Evolutionary conservation across 2,329 filamentous ascomycete species (phyloP), one percentile per base, ranked within the genome.

Genomic region (Calonectria crousiana): DNA sequence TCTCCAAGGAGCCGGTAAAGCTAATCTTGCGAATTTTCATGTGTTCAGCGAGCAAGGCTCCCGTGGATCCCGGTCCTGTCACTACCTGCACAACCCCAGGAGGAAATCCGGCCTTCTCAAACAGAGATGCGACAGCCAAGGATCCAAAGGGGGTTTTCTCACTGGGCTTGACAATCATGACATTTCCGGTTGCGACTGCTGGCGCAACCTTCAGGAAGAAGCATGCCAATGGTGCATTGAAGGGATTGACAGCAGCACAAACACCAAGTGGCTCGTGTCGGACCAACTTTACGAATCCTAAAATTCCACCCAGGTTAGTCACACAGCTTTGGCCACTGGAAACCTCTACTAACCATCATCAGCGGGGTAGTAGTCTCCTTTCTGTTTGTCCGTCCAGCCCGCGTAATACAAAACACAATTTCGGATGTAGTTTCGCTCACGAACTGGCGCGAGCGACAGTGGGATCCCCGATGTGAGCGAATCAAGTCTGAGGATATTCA

Each of bases 1-100:
- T 92, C 0, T 85, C 85, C 51, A 86, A 89, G 18, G 89, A 91
- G 14, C 91, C 91, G 0, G 91, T 93, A 83, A 93, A 93, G 78
- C 86, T 87, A 82, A 93, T 88, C 85, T 92, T 93, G 74, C 88
- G 86, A 72, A 92, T 87, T 36, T 85, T 88, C 0, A 89, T 89
- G 78, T 93, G 91, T 23, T 79, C 80, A 0, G 90, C 91, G 69
- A 93, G 82, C 85, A 86, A 85, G 1, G 88, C 89, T n/a, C 91
- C 91, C 10, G 93, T 87, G 65, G 87, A 84, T 76, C 92, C 90
- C 67, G 89, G 89, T 18, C 91, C 91, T 6, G 64, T 74, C 4
- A 77, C n/a, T n/a, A 77, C 72, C 41, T 77, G 71, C 5, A 93
- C 78, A 28, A 93, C 89, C 51, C 91, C 91, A 1, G 89, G 88